Base-by-base conservation (phyloP, 495 filamentous ascomycete genomes). In the Aspergillus hancockii region DNA sequence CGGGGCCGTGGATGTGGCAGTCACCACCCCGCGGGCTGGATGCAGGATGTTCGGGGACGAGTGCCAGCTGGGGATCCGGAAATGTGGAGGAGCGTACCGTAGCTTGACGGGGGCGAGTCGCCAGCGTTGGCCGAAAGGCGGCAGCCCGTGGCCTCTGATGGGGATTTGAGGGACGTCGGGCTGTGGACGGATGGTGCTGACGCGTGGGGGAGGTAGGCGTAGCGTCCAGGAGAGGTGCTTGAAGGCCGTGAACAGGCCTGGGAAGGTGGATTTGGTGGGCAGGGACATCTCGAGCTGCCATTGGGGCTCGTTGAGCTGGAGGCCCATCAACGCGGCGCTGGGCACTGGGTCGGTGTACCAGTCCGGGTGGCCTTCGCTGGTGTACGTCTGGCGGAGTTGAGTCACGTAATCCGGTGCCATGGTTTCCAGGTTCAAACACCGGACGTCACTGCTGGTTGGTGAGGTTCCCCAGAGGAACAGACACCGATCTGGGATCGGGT, bases 291-390 rank as follows among this genome's bases (percentile, higher is more conserved):
- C 53, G 8, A 66, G 38, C 16, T 64, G 25, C n/a, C 62, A 64
- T 23, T 62, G 41, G 2, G 67, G 66, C 18, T 70, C 63, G 25
- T 63, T 74, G 9, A 73, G 55, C 36, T 71, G 68, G n/a, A 67
- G 59, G 0, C 52, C 71, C 18, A 71, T 21, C 8, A 73, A 28
- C 2, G 71, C 68, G 7, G 70, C 61, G 4, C 62, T 74, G 2
- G 66, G 32, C 3, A 25, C 49, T 9, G 61, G 43, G 23, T 64
- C 67, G 6, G 30, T n/a, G 40, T 64, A 68, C 13, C n/a, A 54
- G 4, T 46, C 32, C 38, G 18, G 30, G n/a, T 50, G 28, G 1
- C 54, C 14, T 9, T 60, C 50, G n/a, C n/a, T n/a, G n/a, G n/a
- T n/a, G 52, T 43, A 66, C 9, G 31, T 41, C 1, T 60, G 47